Conservation (phyloP, 2,329 filamentous ascomycete species). For the Trichophyton simii region DNA sequence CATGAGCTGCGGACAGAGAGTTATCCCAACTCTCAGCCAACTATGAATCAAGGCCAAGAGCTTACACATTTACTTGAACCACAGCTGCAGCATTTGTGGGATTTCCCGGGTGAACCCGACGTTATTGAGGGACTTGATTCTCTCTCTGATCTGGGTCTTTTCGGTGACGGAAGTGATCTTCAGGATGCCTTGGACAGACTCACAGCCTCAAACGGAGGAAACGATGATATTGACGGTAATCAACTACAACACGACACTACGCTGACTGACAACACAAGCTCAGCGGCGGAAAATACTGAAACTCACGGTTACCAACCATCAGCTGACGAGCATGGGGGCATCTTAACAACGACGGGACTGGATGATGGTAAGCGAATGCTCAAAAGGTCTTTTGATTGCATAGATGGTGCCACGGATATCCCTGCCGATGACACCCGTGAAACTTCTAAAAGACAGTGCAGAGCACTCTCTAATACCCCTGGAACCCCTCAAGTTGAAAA, state of each 20-base stretch:
- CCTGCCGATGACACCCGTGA: background rate
- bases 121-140: background rate
- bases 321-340: no score
- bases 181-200: background rate
- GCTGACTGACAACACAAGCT: background rate
- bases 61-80: conserved; percentile 33
- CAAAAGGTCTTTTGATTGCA: background rate
- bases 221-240: no score
- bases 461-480: no score
- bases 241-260: background rate
- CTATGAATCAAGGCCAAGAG: conserved; percentile 26
- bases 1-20: conserved; percentile 7
- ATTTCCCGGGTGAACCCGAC: background rate
- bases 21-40: conserved; percentile 17
- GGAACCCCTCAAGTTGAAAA: background rate
- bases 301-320: background rate
- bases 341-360: background rate
- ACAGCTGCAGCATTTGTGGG: conserved; percentile 17
- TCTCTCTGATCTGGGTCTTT: background rate
- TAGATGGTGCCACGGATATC: background rate
- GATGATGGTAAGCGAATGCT: background rate
- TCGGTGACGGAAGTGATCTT: background rate
- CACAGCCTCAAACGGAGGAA: background rate
- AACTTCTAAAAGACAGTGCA: background rate
- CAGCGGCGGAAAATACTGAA: background rate